Base-by-base conservation (phyloP, 345 rosid species). In the Rhizophora apiculata region DNA sequence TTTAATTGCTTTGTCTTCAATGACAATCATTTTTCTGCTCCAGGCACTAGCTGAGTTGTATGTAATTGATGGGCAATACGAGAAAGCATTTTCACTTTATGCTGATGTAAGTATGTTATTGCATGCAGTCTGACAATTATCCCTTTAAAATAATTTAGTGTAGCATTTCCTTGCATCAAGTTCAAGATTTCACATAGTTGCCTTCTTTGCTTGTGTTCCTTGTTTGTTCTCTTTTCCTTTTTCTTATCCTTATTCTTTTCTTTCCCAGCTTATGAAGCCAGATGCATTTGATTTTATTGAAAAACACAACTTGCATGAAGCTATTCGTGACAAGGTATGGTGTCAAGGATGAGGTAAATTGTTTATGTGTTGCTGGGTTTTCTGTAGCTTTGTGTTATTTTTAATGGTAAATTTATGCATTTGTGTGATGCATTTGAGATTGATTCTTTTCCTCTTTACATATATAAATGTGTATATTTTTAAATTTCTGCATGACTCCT, bases 41-140 rank as follows among this genome's bases (percentile, higher is more conserved):
- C 78, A 96, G 98, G 94, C 93, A 21, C 83, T 92, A 63, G 98
- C 98, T 29, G 99, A 96, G 83, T 78, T 96, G 70, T 96, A 87
- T 79, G 91, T 88, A 65, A 79, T 92, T 72, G 86, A 88, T 82
- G 95, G 95, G 78, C 98, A 92, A 73, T 83, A 80, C 72, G 90
- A 92, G 87, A 90, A 86, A 79, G 97, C 98, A 49, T 90, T 87
- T 83, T 80, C 93, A 68, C 83, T 92, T 10, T 92, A 86, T 84
- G 98, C 99, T 74, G 99, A 96, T 85, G 99, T 96, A 88, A 82
- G 99, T 85, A 69, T 69, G 58, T 65, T 27, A 9, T 71, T 67
- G 32, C 55, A 24, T 31, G n/a, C 67, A 72, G 27, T 18, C 20
- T 53, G 22, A 16, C 32, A 24, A 10, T n/a, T 0, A 27, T 56